Evolutionary conservation across 2,329 filamentous ascomycete species (phyloP).

Genomic region (Xenosphaeropsis pyriputrescens): DNA sequence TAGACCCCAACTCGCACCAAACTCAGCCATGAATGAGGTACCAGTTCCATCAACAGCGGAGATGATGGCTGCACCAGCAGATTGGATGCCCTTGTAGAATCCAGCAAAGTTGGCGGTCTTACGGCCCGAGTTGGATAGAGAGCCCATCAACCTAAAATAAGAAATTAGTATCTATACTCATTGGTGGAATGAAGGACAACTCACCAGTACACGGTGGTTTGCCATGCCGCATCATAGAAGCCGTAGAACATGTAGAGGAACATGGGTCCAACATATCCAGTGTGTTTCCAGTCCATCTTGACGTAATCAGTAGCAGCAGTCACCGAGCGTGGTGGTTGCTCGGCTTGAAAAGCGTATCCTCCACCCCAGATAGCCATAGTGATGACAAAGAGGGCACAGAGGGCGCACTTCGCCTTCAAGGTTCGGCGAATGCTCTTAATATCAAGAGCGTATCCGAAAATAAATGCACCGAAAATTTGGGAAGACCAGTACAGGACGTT

Average conservation of each 20-base stretch:
- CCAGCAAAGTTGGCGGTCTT: constrained; percentile 85
- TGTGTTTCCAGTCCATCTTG: constrained; percentile 46
- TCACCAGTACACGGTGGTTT: constrained; percentile 80
- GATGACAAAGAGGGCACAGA: constrained; percentile 45
- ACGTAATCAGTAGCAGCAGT: constrained; percentile 5
- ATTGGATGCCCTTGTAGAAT: constrained; percentile 84
- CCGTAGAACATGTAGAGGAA: constrained; percentile 87
- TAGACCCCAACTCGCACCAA: constrained; percentile 63
- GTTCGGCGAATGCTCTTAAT: constrained; percentile 41
- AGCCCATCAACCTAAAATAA: constrained; percentile 64
- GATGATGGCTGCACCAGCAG: constrained; percentile 67
- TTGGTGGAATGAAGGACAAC: constrained; percentile 8
- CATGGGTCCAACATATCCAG: constrained; percentile 63
- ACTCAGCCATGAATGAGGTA: constrained; percentile 55
- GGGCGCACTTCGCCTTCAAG: constrained; percentile 49
- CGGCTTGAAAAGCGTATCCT: constrained; percentile 64
- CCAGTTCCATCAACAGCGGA: constrained; percentile 53
- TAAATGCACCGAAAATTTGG: constrained; percentile 62
- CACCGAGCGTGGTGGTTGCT: constrained; percentile 26
- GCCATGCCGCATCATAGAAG: constrained; percentile 80
- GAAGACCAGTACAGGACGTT: constrained; percentile 64
- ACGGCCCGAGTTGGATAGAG: constrained; percentile 82
- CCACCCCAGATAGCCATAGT: constrained; percentile 75
- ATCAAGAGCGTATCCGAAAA: constrained; percentile 63
- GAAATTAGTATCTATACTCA: constrained; percentile 4